Base-by-base conservation (phyloP, 2,329 filamentous ascomycete genomes). In the Aspergillus aculeatus region DNA sequence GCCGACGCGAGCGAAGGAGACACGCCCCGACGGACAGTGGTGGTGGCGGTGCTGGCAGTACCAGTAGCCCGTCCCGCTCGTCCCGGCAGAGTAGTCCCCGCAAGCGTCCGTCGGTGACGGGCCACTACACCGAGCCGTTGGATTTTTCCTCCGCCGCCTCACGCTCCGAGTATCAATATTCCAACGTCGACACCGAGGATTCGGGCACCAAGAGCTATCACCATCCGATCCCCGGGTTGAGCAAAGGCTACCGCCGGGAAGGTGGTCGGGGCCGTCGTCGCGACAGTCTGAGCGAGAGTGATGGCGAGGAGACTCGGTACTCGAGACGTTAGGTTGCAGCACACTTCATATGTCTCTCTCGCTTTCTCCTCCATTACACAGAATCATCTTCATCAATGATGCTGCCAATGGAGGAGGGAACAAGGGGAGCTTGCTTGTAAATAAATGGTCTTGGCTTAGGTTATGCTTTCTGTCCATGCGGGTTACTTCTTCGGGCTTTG, bases 181-280 rank as follows among this genome's bases (percentile, higher is more conserved):
- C 74, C 19, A 75, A 77, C 21, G 72, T 77, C 2, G 77, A 74
- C 14, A 72, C 75, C 0, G 76, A 80, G 24, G 72, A 77, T 2
- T 75, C 76, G 0, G 82, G 83, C 10, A 84, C 82, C 12, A 84
- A 83, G 71, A 78, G 77, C 51, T 86, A 86, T 66, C 80, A 82
- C 26, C 83, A 84, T 71, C 79, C 83, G 9, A 83, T 86, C 52
- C 83, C 84, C 0, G 83, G 81, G 0, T 64, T 86, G 66, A 82
- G 77, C 60, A 75, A 76, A 63, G 77, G 75, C 10, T 78, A 78
- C 57, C 71, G 76, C 11, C 74, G 75, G 29, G 73, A 75, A 38
- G 69, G 68, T 12, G 68, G 69, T 19, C 68, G 69, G n/a, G 75
- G 80, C 41, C 73, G 75, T 19, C 71, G 82, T 49, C 76, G 82